Evolutionary conservation across 805 yeast genomes (phyloP).

Genomic region (Candida odintsovae): DNA sequence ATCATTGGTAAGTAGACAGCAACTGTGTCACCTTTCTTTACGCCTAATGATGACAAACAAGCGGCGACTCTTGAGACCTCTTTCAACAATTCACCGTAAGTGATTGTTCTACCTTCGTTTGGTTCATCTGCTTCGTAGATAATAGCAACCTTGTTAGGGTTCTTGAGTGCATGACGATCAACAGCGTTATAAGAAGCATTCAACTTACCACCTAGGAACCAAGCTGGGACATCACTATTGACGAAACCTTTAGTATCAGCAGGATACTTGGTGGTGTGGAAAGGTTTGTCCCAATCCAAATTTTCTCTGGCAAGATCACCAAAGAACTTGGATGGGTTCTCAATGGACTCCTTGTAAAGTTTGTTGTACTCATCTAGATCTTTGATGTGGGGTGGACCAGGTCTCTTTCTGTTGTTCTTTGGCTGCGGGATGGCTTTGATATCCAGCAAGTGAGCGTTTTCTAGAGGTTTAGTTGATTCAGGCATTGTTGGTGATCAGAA

Average conservation of each 20-base stretch:
- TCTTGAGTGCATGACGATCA: slow-evolving; percentile 69
- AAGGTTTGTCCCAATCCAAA: slow-evolving; percentile 77
- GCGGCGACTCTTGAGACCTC: slow-evolving; percentile 70
- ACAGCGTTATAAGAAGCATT: slow-evolving; percentile 80
- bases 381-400: slow-evolving; percentile 19
- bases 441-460: slow-evolving; percentile 27
- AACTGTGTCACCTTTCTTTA: slow-evolving; percentile 77
- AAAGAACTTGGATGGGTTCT: slow-evolving; percentile 78
- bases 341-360: slow-evolving; percentile 73
- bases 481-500: slow-evolving; percentile 11
- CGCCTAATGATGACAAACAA: slow-evolving; percentile 59
- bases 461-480: slow-evolving; percentile 18
- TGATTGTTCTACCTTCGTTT: slow-evolving; percentile 51
- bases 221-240: slow-evolving; percentile 49
- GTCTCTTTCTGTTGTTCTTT: slow-evolving; percentile 19
- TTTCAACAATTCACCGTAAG: slow-evolving; percentile 66
- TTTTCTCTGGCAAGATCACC: slow-evolving; percentile 70
- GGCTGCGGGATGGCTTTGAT: slow-evolving; percentile 22
- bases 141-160: slow-evolving; percentile 69
- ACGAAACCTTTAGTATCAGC: slow-evolving; percentile 32
- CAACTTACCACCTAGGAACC: slow-evolving; percentile 77
- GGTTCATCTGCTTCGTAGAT: slow-evolving; percentile 82
- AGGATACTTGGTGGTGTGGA: slow-evolving; percentile 55
- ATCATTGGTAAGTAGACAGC: slow-evolving; percentile 87
- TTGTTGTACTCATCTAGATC: slow-evolving; percentile 59